A percentile compares a stretch with the other conserved stretches of the same genome.
phyloP scores from a whole-genome alignment of 1,284 basidiomycete genomes.

The Melanopsichium pennsylvanicum region DNA sequence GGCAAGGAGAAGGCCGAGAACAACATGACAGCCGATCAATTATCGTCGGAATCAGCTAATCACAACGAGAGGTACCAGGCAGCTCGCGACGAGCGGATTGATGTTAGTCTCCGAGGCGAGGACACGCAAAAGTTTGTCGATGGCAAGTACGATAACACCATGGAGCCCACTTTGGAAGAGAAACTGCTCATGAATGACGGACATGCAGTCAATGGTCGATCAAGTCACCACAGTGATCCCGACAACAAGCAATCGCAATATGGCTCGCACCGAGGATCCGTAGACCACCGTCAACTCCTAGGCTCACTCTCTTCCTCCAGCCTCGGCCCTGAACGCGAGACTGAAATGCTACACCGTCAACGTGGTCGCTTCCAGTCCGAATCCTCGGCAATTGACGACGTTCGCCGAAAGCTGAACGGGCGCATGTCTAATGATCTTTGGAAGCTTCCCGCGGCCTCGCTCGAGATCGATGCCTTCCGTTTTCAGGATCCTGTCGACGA shows the following conservation, averaged over 20 bases:
- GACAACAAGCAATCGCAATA: constrained; percentile 7
- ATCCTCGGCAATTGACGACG: constrained; percentile 15
- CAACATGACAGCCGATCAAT: not conserved
- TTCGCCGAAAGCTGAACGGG: constrained; percentile 26
- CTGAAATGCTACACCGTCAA: constrained; percentile 26
- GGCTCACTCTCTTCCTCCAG: constrained; percentile 23
- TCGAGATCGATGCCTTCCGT: constrained; percentile 46
- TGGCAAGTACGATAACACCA: constrained; percentile 39
- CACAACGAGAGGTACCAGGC: constrained; percentile 36
- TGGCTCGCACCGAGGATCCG: constrained; percentile 3
- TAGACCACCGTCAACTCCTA: constrained; percentile 17
- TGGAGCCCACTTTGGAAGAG: constrained; percentile 49
- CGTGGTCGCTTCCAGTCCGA: constrained; percentile 21
- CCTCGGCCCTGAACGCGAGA: constrained; percentile 30
- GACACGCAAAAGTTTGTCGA: constrained; percentile 33
- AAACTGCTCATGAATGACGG: constrained; percentile 33
- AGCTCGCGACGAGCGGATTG: constrained; percentile 29
- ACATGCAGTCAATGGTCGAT: constrained; percentile 23
- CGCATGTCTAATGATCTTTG: constrained; percentile 51
- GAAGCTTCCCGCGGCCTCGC: constrained; percentile 35
- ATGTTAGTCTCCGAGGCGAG: constrained; percentile 20
- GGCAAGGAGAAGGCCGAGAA: constrained; percentile 21
- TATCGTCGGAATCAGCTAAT: constrained; percentile 9
- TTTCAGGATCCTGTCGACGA: constrained; percentile 57
- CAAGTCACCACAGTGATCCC: not conserved